Conservation (phyloP, 306 rosid species). For the Prunus kanzakura region DNA sequence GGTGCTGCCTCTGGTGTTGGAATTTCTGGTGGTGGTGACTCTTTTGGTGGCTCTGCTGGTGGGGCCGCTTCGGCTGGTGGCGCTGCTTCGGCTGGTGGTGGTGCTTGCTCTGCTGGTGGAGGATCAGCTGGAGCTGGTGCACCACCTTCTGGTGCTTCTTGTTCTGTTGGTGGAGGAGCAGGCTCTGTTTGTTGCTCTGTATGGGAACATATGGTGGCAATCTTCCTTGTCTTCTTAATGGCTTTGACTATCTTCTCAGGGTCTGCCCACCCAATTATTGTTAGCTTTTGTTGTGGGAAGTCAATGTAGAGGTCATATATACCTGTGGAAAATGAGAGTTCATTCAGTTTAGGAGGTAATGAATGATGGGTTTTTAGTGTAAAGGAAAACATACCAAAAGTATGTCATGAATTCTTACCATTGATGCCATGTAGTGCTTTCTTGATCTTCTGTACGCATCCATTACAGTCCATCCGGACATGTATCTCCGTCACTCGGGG, state of each 20-base stretch:
- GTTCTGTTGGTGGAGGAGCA: slow-evolving; percentile 28
- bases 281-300: slow-evolving; percentile 59
- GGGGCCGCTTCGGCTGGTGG: slow-evolving; percentile 27
- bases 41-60: slow-evolving; percentile 31
- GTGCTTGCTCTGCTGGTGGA: slow-evolving; percentile 22
- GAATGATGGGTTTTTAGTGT: not conserved
- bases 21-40: slow-evolving; percentile 27
- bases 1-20: slow-evolving; percentile 29
- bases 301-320: slow-evolving; percentile 71
- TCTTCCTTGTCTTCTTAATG: slow-evolving; percentile 75
- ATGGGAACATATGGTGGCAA: slow-evolving; percentile 62
- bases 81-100: slow-evolving; percentile 14
- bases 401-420: slow-evolving; percentile 38
- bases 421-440: slow-evolving; percentile 65
- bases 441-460: slow-evolving; percentile 89
- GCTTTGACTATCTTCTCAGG: slow-evolving; percentile 76
- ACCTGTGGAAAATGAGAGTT: slow-evolving; percentile 43
- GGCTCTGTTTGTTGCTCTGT: slow-evolving; percentile 45
- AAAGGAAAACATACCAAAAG: not conserved
- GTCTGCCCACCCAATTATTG: slow-evolving; percentile 83
- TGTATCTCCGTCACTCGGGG: slow-evolving; percentile 66
- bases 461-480: slow-evolving; percentile 92
- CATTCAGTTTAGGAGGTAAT: not conserved
- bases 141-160: slow-evolving; percentile 30
- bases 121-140: slow-evolving; percentile 20